These are phyloP conservation scores for Acer yangbiense DNA, from an alignment of 345 rosid genomes.

Conservation along the genomic window DNA sequence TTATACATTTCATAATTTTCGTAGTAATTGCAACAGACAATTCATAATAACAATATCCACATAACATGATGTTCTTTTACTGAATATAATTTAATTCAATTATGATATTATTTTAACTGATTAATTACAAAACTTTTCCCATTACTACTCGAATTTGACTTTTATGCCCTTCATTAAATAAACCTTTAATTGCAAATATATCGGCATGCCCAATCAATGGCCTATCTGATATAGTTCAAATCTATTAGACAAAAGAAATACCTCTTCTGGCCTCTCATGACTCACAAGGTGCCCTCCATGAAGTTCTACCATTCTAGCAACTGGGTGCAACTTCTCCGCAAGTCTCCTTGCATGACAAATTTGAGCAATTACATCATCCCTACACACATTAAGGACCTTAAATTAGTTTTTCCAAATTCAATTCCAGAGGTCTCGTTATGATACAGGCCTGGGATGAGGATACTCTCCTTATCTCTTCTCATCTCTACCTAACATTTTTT, in stretches of 20 bases:
- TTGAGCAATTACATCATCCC: slow-evolving; percentile 94
- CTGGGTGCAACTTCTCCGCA: slow-evolving; percentile 79
- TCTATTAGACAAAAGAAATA: slow-evolving; percentile 30
- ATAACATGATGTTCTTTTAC: background rate
- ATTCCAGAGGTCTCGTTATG: background rate
- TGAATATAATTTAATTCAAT: background rate
- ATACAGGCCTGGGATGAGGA: no score
- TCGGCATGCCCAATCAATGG: background rate
- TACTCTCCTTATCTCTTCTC: background rate
- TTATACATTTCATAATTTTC: background rate
- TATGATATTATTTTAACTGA: no score
- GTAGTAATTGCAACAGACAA: background rate
- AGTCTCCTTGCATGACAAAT: slow-evolving; percentile 79
- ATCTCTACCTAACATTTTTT: background rate
- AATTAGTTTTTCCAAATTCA: slow-evolving; percentile 24
- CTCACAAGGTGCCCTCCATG: slow-evolving; percentile 97
- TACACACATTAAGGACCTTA: slow-evolving; percentile 32
- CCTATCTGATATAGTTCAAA: background rate
- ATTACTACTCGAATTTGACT: background rate
- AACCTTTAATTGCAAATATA: background rate
- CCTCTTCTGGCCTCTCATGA: slow-evolving; percentile 92
- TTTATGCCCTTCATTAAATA: background rate
- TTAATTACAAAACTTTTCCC: background rate
- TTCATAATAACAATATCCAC: background rate
- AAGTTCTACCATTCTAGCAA: slow-evolving; percentile 90